Base-by-base conservation (phyloP, 768 basidiomycete species). In the Polyporus arcularius region DNA sequence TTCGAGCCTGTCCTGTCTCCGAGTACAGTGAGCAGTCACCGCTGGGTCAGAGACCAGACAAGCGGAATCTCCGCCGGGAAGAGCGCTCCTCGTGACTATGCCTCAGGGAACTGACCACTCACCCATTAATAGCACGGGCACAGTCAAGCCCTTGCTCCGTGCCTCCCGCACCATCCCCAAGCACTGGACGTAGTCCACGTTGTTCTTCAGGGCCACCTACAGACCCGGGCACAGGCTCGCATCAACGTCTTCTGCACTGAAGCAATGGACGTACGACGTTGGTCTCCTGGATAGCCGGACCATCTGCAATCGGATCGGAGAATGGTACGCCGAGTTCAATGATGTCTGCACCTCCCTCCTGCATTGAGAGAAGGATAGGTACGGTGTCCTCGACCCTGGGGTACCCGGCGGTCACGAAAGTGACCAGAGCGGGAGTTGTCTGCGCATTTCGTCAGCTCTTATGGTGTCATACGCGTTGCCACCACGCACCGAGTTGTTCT, bases 311-410 rank as follows among this genome's bases (percentile, higher is more conserved):
- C 18, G 96, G 96, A 77, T 98, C 96, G 55, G 92, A 96, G 79
- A 96, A 98, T 0, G 96, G 94, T 31, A 98, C 83, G 16, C 96
- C 96, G 16, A 99, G 82, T 73, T 99, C 96, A 62, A 98, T 95
- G 61, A 98, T 85, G 73, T 98, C 95, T 47, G 93, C 85, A 6
- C 96, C 96, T 55, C 96, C 96, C 47, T 84, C 83, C 74, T 98
- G 90, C 87, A 99, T 92, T 28, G 92, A 91, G 39, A 98, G 84
- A 79, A 98, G 73, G 60, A 94, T 82, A 2, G 92, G 87, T 11
- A 96, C 92, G 0, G 96, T 98, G 59, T 90, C 89, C 70, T 86
- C 79, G 55, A 75, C 73, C 8, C 78, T 85, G 30, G 96, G 96
- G 76, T 88, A 98, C 14, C 96, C 96, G 47, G 96, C 96, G 21